phyloP scores from a whole-genome alignment of 495 filamentous ascomycete species.

The Monascus purpureus region DNA sequence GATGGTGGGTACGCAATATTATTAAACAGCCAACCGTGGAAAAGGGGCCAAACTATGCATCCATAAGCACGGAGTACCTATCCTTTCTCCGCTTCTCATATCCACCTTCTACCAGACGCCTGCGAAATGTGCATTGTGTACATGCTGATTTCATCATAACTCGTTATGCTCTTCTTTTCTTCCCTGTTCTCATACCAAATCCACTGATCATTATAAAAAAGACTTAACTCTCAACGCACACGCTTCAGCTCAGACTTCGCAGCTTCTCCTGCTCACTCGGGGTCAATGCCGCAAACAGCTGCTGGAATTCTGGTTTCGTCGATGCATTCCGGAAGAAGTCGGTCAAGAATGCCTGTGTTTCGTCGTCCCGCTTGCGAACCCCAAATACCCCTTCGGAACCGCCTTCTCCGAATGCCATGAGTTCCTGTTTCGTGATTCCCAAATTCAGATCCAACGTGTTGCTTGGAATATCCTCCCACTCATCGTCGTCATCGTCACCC shows the following conservation, averaged over 20 bases:
- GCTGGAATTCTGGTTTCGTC: slow-evolving; percentile 58
- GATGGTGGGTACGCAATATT: no score
- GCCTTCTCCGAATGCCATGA: slow-evolving; percentile 63
- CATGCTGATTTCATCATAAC: neutral
- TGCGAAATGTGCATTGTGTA: no score
- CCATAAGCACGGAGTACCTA: no score
- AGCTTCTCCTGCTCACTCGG: slow-evolving; percentile 65
- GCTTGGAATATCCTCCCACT: slow-evolving; percentile 79
- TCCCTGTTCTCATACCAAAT: no score
- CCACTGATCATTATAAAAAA: no score
- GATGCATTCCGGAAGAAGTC: slow-evolving; percentile 69
- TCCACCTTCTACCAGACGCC: no score
- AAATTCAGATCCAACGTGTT: slow-evolving; percentile 57
- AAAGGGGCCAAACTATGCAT: no score
- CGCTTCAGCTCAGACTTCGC: slow-evolving; percentile 24
- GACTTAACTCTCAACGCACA: no score
- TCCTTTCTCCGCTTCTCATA: no score
- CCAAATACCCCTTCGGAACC: slow-evolving; percentile 36
- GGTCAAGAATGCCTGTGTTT: slow-evolving; percentile 70
- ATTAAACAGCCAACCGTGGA: no score
- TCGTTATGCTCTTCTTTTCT: neutral
- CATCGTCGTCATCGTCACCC: slow-evolving; percentile 47
- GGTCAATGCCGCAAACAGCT: slow-evolving; percentile 54
- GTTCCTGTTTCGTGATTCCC: slow-evolving; percentile 50
- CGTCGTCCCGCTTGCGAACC: slow-evolving; percentile 66